phyloP scores from a whole-genome alignment of 495 filamentous ascomycete genomes.

The Aspergillus sclerotioniger region DNA sequence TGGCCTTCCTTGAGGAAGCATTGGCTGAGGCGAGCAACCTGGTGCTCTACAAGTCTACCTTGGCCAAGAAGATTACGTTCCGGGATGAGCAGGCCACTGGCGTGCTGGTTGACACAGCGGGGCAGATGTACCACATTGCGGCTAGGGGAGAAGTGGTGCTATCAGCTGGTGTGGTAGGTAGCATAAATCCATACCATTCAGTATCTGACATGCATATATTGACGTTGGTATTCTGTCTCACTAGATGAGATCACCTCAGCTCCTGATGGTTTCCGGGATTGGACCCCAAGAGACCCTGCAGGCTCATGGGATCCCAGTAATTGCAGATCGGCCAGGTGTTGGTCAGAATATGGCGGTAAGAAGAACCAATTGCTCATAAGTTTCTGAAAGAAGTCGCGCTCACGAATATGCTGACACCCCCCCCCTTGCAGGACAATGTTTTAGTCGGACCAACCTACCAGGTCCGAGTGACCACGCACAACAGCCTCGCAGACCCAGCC shows the following conservation, averaged over 20 bases:
- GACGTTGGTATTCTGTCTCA: no score
- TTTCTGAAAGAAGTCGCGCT: no score
- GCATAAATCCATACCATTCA: no score
- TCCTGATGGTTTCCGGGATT: constrained; percentile 30
- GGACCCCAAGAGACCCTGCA: constrained; percentile 39
- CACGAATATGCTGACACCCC: no score
- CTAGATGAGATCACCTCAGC: constrained; percentile 32
- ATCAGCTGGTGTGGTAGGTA: constrained; percentile 40
- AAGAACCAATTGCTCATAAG: no score
- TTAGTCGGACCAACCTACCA: no score
- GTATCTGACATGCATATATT: no score
- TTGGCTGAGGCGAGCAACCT: constrained; percentile 15
- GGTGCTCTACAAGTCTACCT: constrained; percentile 14
- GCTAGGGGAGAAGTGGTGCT: constrained; percentile 54
- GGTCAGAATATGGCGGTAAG: constrained; percentile 52
- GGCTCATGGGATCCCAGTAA: constrained; percentile 29
- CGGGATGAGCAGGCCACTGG: constrained; percentile 20
- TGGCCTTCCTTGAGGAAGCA: constrained; percentile 29
- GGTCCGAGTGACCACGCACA: no score
- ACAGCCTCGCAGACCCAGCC: no score
- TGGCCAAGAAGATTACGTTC: constrained; percentile 29
- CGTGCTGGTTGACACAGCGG: constrained; percentile 10
- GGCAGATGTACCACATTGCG: constrained; percentile 19
- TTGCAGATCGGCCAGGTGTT: constrained; percentile 45
- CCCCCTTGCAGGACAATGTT: no score